A percentile compares a stretch with the other conserved stretches of the same genome.
Conservation (phyloP, 2,329 filamentous ascomycete species). For the Ilyonectria sp. region DNA sequence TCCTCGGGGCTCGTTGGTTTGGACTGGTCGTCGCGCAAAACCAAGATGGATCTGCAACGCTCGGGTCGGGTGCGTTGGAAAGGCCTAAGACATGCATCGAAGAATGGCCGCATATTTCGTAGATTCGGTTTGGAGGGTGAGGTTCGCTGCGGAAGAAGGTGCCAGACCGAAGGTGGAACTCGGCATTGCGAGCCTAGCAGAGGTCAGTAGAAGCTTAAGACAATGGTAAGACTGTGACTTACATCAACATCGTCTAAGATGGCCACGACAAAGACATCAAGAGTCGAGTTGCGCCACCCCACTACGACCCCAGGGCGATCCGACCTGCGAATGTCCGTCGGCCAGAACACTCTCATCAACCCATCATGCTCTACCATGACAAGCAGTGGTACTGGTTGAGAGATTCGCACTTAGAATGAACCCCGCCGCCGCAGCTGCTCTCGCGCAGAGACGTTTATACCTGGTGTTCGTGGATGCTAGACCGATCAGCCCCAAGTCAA, state of each 20-base stretch:
- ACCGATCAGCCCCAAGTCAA: slow-evolving; percentile 35
- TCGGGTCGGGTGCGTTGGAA: slow-evolving; percentile 74
- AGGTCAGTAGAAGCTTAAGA: slow-evolving; percentile 44
- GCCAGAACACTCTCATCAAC: slow-evolving; percentile 99
- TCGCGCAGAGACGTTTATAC: slow-evolving; percentile 89
- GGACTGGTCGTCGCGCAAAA: slow-evolving; percentile 73
- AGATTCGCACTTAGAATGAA: slow-evolving; percentile 79
- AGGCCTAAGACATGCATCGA: slow-evolving; percentile 90
- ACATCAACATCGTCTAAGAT: slow-evolving; percentile 94
- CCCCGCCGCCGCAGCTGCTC: slow-evolving; percentile 95
- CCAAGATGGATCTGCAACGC: slow-evolving; percentile 75
- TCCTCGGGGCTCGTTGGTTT: slow-evolving; percentile 72
- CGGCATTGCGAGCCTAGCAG: slow-evolving; percentile 80
- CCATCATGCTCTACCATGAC: slow-evolving; percentile 85
- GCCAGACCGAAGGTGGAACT: slow-evolving; percentile 87
- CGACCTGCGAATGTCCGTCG: slow-evolving; percentile 83
- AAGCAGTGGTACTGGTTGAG: slow-evolving; percentile 50
- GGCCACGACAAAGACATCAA: slow-evolving; percentile 91
- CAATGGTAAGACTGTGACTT: slow-evolving; percentile 49
- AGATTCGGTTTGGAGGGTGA: slow-evolving; percentile 85
- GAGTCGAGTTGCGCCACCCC: slow-evolving; percentile 93
- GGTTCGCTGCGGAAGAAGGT: slow-evolving; percentile 87
- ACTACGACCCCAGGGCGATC: slow-evolving; percentile 87
- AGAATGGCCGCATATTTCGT: slow-evolving; percentile 85
- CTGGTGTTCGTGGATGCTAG: slow-evolving; percentile 86